Evolutionary conservation across 2,329 filamentous ascomycete genomes (phyloP), one percentile per base, ranked within the genome.

Genomic region (Exophiala phaeomuriformis): DNA sequence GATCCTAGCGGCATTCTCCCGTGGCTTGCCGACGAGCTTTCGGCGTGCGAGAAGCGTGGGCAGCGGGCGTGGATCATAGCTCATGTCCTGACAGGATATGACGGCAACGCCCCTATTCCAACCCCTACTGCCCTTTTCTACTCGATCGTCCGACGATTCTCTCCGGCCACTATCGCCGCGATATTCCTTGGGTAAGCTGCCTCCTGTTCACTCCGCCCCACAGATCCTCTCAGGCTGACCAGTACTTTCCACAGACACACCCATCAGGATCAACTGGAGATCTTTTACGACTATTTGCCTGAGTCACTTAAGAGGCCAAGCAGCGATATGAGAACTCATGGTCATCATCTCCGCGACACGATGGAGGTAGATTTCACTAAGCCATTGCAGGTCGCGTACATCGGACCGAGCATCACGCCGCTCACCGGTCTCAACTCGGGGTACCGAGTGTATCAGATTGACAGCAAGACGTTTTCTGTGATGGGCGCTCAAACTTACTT

Each of bases 341-440:
- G 29, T 12, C 39, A 33, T 42, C 31, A 40, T 8, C 37, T 54
- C 9, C 61, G 63, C 6, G 62, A 66, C 44, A 64, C 62, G 4
- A 63, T 55, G 3, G 51, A 60, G 28, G 52, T 64, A 8, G 61
- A 65, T 47, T 60, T 60, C 39, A 59, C 44, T 9, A 62, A 59
- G 4, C 63, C 65, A 3, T 42, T 65, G 3, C 52, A 58, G 5
- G 57, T 66, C 27, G 64, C 47, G 3, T 65, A 61, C 49, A 64
- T 66, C 12, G 63, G 60, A 3, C 64, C 65, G 3, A 61, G 58
- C 10, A 61, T 67, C 28, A 65, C 63, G 1, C 65, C 65, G 4
- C 50, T 64, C n/a, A 65, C 63, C 2, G 61, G 61, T 5, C 51
- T 60, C 47, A 67, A 67, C 33, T 58, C 64, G n/a, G 65, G 65